Percentiles rank a stretch among this genome's conserved stretches.
Evolutionary conservation across 768 basidiomycete genomes (phyloP).

Genomic region (Boletus tomentosulus): DNA sequence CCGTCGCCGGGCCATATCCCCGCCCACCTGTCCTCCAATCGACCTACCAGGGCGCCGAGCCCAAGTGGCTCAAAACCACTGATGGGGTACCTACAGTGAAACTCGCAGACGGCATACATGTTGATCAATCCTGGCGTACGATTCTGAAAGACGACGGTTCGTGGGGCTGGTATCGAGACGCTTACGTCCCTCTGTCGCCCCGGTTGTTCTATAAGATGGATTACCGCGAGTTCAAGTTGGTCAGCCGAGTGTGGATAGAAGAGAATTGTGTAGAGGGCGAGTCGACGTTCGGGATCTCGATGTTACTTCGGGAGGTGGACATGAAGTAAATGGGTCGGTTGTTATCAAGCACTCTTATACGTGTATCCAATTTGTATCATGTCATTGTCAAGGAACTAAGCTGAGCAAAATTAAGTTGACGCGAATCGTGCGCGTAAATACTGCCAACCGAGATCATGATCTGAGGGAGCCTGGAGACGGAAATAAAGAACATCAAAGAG

Average conservation of each 20-base stretch:
- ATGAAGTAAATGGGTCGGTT: slow-evolving; percentile 16
- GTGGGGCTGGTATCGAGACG: slow-evolving; percentile 34
- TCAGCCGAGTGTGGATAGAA: slow-evolving; percentile 35
- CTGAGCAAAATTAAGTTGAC: not conserved
- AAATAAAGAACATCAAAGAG: too few relatives aligned
- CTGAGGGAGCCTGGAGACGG: not conserved
- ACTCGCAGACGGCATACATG: slow-evolving; percentile 16
- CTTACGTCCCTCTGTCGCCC: slow-evolving; percentile 47
- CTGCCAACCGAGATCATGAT: too few relatives aligned
- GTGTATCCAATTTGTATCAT: not conserved
- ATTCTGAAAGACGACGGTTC: slow-evolving; percentile 11
- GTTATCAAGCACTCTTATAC: not conserved
- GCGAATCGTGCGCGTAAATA: too few relatives aligned
- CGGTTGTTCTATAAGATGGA: slow-evolving; percentile 45
- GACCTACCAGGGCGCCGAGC: slow-evolving; percentile 14
- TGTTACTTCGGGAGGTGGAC: slow-evolving; percentile 39
- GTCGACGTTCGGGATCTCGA: slow-evolving; percentile 40
- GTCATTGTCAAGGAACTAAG: not conserved
- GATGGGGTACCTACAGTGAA: not conserved
- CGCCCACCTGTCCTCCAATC: slow-evolving; percentile 8
- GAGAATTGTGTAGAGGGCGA: slow-evolving; percentile 22
- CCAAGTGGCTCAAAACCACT: not conserved
- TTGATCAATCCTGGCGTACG: slow-evolving; percentile 20
- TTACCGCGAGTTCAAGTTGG: slow-evolving; percentile 40
- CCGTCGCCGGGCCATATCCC: not conserved